phyloP scores from a whole-genome alignment of 2,329 filamentous ascomycete species.

The Cercospora sesami region DNA sequence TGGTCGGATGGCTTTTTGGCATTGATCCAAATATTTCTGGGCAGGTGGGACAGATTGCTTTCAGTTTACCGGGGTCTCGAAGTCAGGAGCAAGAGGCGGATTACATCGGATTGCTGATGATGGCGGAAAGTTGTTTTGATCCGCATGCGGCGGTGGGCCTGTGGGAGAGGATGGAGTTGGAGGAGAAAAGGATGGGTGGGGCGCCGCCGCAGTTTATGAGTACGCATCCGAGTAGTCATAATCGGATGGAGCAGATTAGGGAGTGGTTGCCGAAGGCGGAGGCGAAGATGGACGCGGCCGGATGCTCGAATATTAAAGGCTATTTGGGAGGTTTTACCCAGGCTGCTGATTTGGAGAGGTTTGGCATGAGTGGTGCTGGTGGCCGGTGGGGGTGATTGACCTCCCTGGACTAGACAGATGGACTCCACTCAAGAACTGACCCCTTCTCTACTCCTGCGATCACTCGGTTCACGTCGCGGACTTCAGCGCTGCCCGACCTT shows the following conservation, averaged over 20 bases:
- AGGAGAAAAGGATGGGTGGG: constrained; percentile 53
- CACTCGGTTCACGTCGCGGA: too few relatives aligned
- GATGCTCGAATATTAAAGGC: constrained; percentile 23
- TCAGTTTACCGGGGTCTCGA: constrained; percentile 66
- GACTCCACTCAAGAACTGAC: not conserved
- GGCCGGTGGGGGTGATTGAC: not conserved
- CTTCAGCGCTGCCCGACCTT: not conserved
- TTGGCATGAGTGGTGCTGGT: not conserved
- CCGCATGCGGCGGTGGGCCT: constrained; percentile 66
- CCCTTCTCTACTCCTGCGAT: not conserved
- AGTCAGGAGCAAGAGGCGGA: constrained; percentile 75
- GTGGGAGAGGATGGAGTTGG: constrained; percentile 56
- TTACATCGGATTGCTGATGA: constrained; percentile 79
- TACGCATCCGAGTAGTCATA: constrained; percentile 72
- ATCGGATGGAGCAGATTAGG: constrained; percentile 64
- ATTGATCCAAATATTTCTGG: constrained; percentile 42
- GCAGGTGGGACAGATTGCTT: constrained; percentile 60
- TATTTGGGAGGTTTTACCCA: constrained; percentile 6
- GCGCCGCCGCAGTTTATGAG: constrained; percentile 69
- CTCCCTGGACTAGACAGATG: not conserved
- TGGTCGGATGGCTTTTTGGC: constrained; percentile 47
- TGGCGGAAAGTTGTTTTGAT: constrained; percentile 76
- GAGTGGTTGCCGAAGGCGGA: constrained; percentile 55
- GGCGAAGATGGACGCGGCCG: constrained; percentile 39
- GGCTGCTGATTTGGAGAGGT: constrained; percentile 13